A percentile compares a stretch with the other conserved stretches of the same genome.
Conservation (phyloP, 2,329 filamentous ascomycete species). For the Botrytis cinerea region DNA sequence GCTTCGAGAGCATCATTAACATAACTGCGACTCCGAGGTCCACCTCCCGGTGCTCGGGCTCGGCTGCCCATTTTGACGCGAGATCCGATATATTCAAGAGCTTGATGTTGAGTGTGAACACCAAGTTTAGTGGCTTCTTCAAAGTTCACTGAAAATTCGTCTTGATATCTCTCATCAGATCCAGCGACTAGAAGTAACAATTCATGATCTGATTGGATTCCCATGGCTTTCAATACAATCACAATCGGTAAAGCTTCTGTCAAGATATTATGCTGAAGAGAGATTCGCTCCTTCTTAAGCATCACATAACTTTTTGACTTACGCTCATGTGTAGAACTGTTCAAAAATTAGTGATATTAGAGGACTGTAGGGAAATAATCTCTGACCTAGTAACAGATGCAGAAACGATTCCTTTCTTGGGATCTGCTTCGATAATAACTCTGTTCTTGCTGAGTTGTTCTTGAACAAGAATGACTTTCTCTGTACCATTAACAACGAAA, state of each 20-base stretch:
- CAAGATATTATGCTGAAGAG: slow-evolving; percentile 88
- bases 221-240: slow-evolving; percentile 88
- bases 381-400: slow-evolving; percentile 77
- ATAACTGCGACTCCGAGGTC: slow-evolving; percentile 68
- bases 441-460: slow-evolving; percentile 99
- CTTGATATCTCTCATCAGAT: slow-evolving; percentile 84
- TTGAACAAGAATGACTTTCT: slow-evolving; percentile 98
- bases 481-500: slow-evolving; percentile 95
- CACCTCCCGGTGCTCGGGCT: slow-evolving; percentile 51
- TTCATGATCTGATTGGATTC: slow-evolving; percentile 91
- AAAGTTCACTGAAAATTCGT: slow-evolving; percentile 93
- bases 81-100: slow-evolving; percentile 85
- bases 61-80: slow-evolving; percentile 83
- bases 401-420: slow-evolving; percentile 89
- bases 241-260: slow-evolving; percentile 94
- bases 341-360: slow-evolving; percentile 24
- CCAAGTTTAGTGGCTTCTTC: slow-evolving; percentile 84
- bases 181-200: slow-evolving; percentile 91
- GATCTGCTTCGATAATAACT: slow-evolving; percentile 91
- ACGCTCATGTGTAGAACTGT: slow-evolving; percentile 90
- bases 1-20: slow-evolving; percentile 92
- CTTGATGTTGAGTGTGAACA: slow-evolving; percentile 92
- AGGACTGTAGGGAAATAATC: slow-evolving; percentile 32
- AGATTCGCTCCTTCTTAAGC: slow-evolving; percentile 88
- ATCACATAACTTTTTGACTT: slow-evolving; percentile 98